Base-by-base conservation (phyloP, 305 asterid species). In the Rubia tinctorum region DNA sequence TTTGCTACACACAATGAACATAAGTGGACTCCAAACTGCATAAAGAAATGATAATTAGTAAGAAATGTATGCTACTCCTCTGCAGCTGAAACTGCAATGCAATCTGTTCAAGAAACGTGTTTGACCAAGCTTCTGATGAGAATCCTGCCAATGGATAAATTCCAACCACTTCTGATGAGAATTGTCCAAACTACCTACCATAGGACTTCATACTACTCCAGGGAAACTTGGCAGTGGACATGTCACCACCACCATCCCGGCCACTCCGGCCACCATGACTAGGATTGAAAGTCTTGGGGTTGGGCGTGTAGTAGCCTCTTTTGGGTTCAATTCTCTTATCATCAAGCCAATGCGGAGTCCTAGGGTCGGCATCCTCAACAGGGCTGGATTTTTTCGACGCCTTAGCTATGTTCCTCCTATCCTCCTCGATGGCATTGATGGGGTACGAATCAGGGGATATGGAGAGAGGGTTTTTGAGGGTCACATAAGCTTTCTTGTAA, bases 401-500 rank as follows among this genome's bases (percentile, higher is more conserved):
- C 82, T 89, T 90, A 44, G 51, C 81, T 62, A 74, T 62, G 67
- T 73, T 85, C 80, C 69, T 82, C 77, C 81, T 90, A 58, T 86
- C 96, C 76, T 90, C 97, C 84, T 88, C 87, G 72, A 94, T 87
- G 14, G 70, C 82, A 80, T 60, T 83, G 68, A 94, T 84, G 3
- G 97, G 98, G 53, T 82, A 91, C 15, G 90, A 71, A 12, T 90
- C 95, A 0, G 91, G 92, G 40, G 89, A 85, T 20, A 94, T 76
- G 11, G 93, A 91, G 67, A 94, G 59, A 1, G 99, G 99, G 66
- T 51, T 77, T 75, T 77, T 86, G 14, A 94, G 89, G 7, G 99
- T 90, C 59, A 90, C 96, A 27, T 90, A 94, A n/a, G 99, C 99
- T 77, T 94, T 94, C 83, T 94, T 94, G 83, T 94, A 94, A 84